Base-by-base conservation (phyloP, 2,329 filamentous ascomycete species). In the Colletotrichum brevisporum region DNA sequence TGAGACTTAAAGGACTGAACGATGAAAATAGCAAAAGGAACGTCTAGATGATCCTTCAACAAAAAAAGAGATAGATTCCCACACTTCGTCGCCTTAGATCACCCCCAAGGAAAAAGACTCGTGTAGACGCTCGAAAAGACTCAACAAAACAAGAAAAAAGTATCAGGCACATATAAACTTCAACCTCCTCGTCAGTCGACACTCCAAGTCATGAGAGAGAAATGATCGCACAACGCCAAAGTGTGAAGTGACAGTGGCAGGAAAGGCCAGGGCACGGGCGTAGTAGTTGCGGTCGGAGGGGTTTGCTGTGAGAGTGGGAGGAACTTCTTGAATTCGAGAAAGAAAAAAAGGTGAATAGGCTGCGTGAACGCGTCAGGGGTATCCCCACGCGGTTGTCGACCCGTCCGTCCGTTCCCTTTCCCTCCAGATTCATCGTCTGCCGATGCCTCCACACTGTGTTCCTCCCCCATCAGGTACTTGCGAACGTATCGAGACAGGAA, bases 271-370 rank as follows among this genome's bases (percentile, higher is more conserved):
- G 56, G 58, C n/a, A 26, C n/a, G 18, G 51, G 24, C 41, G 18
- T 26, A 5, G 31, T 45, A 39, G 2, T 24, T 24, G 21, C 21
- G 21, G 2, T 24, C 21, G 21, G 4, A 24, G 27, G 48, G 41
- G 13, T 15, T 53, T 16, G 55, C 21, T 18, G n/a, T 47, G 48
- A 50, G 59, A 39, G 47, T 55, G 62, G 36, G 63, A 61, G 55
- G 62, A 69, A 69, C 56, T 66, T 67, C 56, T 69, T 69, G 67
- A 69, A 60, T 69, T 69, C 67, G 67, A 60, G 62, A 54, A 61
- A 59, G 60, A 56, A 21, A 21, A 21, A 18, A 15, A n/a, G 41
- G 53, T 47, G 66, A 45, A 54, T 24, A 63, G 60, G 59, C 55
- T 67, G 66, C 54, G 55, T 27, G 45, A 66, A 61, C 55, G 55